Conservation (phyloP, 805 yeast species). For the Candida krabiensis region DNA sequence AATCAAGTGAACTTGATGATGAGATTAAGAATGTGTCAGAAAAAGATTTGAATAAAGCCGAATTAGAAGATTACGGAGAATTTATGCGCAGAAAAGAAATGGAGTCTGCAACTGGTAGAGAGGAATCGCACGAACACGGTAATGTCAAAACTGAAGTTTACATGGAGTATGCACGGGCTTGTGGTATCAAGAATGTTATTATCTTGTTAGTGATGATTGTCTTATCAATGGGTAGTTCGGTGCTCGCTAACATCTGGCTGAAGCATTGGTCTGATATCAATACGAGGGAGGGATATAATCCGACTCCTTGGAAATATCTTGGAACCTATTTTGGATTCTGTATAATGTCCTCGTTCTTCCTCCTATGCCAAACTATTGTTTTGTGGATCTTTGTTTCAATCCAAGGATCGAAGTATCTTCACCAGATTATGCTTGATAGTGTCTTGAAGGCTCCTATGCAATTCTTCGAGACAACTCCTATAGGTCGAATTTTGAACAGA, state of each 20-base stretch:
- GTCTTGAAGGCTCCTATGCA: constrained; percentile 92
- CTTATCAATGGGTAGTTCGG: constrained; percentile 59
- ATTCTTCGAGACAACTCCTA: constrained; percentile 93
- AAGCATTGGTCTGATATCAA: constrained; percentile 97
- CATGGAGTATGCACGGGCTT: constrained; percentile 79
- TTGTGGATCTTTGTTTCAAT: constrained; percentile 83
- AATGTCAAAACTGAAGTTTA: constrained; percentile 89
- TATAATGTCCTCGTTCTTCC: constrained; percentile 56
- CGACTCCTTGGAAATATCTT: constrained; percentile 67
- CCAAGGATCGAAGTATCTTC: constrained; percentile 75
- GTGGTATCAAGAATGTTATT: constrained; percentile 66
- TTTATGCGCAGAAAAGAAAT: constrained; percentile 35
- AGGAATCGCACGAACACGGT: constrained; percentile 90
- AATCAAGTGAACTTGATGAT: constrained; percentile 24
- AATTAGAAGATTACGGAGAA: constrained; percentile 45
- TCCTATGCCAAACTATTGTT: constrained; percentile 64
- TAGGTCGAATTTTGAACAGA: constrained; percentile 87
- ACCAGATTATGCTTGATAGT: constrained; percentile 65
- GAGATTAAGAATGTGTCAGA: constrained; percentile 35
- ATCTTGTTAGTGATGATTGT: constrained; percentile 57
- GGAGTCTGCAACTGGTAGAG: constrained; percentile 43
- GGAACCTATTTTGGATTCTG: constrained; percentile 79
- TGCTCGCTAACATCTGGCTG: constrained; percentile 83
- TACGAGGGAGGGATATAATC: constrained; percentile 65
- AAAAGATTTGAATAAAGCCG: constrained; percentile 60